Evolutionary conservation across 2,329 filamentous ascomycete genomes (phyloP).

Genomic region (Biscogniauxia mediterranea): DNA sequence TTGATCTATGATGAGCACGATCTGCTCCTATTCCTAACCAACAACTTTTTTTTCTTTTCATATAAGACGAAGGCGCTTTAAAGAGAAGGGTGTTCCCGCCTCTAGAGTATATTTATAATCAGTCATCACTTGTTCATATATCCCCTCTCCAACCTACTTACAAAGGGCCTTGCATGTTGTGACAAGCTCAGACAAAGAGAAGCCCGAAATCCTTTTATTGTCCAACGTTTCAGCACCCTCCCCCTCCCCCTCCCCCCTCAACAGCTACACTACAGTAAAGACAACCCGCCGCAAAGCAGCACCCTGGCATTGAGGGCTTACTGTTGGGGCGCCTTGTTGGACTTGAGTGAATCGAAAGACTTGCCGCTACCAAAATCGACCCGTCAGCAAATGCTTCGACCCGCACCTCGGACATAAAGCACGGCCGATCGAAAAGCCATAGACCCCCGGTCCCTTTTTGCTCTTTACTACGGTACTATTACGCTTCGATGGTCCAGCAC

Average conservation of each 20-base stretch:
- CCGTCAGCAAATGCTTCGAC: slow-evolving; percentile 24
- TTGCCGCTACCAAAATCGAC: slow-evolving; percentile 28
- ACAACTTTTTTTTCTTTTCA: neutral
- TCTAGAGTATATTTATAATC: neutral
- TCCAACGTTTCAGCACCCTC: no score
- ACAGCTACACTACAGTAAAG: neutral
- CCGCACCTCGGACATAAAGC: slow-evolving; percentile 33
- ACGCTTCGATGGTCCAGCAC: slow-evolving; percentile 18
- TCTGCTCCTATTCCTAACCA: neutral
- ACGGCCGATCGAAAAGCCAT: slow-evolving; percentile 30
- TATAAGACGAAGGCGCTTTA: neutral
- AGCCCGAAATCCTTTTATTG: neutral
- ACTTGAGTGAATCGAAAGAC: slow-evolving; percentile 23
- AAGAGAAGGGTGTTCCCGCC: neutral
- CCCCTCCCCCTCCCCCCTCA: neutral
- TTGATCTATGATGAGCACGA: neutral
- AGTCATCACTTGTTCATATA: neutral
- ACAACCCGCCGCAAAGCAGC: slow-evolving; percentile 10
- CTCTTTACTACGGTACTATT: slow-evolving; percentile 12
- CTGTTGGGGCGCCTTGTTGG: slow-evolving; percentile 21
- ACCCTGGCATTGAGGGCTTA: slow-evolving; percentile 20
- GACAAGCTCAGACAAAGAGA: neutral
- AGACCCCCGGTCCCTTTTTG: slow-evolving; percentile 16
- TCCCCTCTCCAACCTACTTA: neutral
- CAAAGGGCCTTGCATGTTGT: neutral